Conservation (phyloP, 108 stramenopile genomes). For the Nannochloropsis granulata region DNA sequence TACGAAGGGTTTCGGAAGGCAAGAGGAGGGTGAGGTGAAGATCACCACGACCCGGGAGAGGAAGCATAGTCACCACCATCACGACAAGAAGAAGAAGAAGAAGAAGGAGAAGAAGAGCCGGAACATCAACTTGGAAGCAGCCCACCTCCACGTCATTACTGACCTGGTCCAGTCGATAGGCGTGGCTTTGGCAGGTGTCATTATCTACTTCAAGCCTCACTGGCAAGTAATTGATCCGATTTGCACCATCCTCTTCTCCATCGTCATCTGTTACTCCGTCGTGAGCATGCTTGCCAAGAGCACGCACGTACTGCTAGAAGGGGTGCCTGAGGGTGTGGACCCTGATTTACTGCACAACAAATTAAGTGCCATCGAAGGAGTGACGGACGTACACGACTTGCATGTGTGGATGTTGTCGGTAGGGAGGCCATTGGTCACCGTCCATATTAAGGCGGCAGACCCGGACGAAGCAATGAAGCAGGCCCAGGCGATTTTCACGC, state of each 20-base stretch:
- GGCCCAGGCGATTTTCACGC: slow-evolving; percentile 10
- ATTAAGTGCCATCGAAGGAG: slow-evolving; percentile 1
- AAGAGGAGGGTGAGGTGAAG: background rate
- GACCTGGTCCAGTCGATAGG: slow-evolving; percentile 78
- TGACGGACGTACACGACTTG: slow-evolving; percentile 25
- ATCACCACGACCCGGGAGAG: background rate
- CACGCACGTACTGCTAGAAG: slow-evolving; percentile 66
- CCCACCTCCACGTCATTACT: slow-evolving; percentile 78
- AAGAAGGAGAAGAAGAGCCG: slow-evolving; percentile 9
- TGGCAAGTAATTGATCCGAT: slow-evolving; percentile 63
- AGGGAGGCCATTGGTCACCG: slow-evolving; percentile 13
- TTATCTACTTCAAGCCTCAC: slow-evolving; percentile 60
- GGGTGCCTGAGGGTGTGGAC: slow-evolving; percentile 59
- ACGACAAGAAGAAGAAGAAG: background rate
- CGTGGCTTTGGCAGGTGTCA: slow-evolving; percentile 67
- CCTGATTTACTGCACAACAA: slow-evolving; percentile 40
- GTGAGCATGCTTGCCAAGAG: slow-evolving; percentile 49
- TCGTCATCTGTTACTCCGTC: slow-evolving; percentile 64
- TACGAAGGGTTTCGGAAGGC: background rate
- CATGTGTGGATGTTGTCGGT: slow-evolving; percentile 21
- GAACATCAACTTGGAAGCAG: slow-evolving; percentile 74
- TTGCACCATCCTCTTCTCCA: slow-evolving; percentile 71
- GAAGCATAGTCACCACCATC: too few species aligned
- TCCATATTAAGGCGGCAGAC: slow-evolving; percentile 19
- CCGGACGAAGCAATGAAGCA: slow-evolving; percentile 1